phyloP scores from a whole-genome alignment of 2,329 filamentous ascomycete genomes.

The Malbranchea zuffiana region DNA sequence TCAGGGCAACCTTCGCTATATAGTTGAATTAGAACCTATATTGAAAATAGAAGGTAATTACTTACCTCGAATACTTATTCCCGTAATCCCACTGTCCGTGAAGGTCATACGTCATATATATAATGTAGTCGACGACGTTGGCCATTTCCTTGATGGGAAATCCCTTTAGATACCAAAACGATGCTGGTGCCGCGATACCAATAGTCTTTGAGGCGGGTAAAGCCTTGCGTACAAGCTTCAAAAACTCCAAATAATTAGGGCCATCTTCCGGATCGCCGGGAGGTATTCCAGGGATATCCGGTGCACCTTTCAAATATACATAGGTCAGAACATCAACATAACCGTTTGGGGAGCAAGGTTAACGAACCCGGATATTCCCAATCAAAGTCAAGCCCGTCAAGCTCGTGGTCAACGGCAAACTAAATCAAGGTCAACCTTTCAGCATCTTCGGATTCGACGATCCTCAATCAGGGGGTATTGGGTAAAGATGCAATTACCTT shows the following conservation, averaged over 20 bases:
- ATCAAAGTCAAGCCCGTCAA: constrained; percentile 34
- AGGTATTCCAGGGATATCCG: constrained; percentile 29
- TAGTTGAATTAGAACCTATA: not conserved
- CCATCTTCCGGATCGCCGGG: constrained; percentile 20
- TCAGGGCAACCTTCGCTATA: constrained; percentile 20
- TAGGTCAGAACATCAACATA: not conserved
- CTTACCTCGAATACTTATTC: constrained; percentile 4
- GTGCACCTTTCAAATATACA: constrained; percentile 5
- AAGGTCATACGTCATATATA: constrained; percentile 32
- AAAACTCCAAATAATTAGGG: constrained; percentile 24
- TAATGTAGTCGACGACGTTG: constrained; percentile 22
- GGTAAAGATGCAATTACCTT: too few species aligned
- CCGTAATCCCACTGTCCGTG: constrained; percentile 20
- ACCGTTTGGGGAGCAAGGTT: constrained; percentile 4
- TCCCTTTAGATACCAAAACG: constrained; percentile 23
- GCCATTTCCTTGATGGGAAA: constrained; percentile 21
- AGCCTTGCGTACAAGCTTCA: constrained; percentile 16
- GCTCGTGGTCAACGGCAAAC: constrained; percentile 30
- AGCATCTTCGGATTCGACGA: too few species aligned
- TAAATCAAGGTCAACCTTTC: too few species aligned
- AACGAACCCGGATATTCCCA: constrained; percentile 32
- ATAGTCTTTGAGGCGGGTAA: constrained; percentile 16
- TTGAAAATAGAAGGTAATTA: not conserved
- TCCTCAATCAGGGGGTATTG: too few species aligned
- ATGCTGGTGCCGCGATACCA: constrained; percentile 20